phyloP scores from a whole-genome alignment of 2,329 filamentous ascomycete species.

The Ramularia endophylla region DNA sequence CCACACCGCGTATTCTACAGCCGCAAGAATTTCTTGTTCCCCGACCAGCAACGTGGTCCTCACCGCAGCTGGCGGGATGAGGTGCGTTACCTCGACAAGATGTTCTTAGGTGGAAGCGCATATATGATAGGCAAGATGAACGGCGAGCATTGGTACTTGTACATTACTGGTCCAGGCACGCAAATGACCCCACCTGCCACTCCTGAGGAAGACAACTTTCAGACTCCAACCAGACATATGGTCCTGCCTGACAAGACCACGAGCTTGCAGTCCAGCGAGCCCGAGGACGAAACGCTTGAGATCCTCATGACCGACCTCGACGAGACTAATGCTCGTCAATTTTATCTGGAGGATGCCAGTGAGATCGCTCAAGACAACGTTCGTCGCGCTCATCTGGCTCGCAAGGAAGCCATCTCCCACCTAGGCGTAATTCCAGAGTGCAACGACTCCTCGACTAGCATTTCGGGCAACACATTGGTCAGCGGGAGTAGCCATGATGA shows the following conservation, averaged over 20 bases:
- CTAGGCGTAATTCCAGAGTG: conserved; percentile 55
- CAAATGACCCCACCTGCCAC: conserved; percentile 76
- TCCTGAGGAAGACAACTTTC: conserved; percentile 50
- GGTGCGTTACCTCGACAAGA: conserved; percentile 84
- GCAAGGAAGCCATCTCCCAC: conserved; percentile 53
- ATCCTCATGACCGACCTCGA: conserved; percentile 65
- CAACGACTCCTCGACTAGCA: conserved; percentile 33
- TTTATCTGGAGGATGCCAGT: conserved; percentile 76
- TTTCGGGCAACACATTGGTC: conserved; percentile 31
- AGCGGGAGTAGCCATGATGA: conserved; percentile 23
- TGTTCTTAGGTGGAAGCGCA: conserved; percentile 86
- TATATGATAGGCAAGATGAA: conserved; percentile 99
- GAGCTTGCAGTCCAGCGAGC: conserved; percentile 30
- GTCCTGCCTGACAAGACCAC: conserved; percentile 50
- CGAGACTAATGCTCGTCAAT: conserved; percentile 59
- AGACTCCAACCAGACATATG: conserved; percentile 55
- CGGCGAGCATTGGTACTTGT: conserved; percentile 98
- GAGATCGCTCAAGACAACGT: conserved; percentile 78
- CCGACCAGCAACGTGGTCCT: conserved; percentile 86
- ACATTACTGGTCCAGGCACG: conserved; percentile 82
- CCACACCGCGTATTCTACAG: conserved; percentile 98
- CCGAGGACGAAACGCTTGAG: conserved; percentile 66
- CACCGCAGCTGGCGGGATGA: conserved; percentile 98
- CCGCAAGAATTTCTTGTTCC: conserved; percentile 96
- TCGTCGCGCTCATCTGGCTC: conserved; percentile 59